Evolutionary conservation across 805 yeast genomes (phyloP), one percentile per base, ranked within the genome.

Genomic region (Grigorovia humatica): DNA sequence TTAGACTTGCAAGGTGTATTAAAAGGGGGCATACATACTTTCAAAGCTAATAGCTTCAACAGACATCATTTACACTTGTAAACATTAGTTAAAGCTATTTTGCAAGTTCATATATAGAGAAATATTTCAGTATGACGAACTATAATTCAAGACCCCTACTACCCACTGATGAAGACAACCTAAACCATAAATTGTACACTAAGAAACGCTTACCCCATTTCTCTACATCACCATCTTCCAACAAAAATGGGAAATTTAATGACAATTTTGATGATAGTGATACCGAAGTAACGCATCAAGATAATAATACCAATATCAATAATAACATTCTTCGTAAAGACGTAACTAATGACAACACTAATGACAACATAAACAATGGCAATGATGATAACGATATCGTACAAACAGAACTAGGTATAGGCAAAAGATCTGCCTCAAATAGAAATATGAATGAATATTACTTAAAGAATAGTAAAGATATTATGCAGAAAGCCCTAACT

Each of bases 401-500:
- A 23, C 6, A 23, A 23, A 23, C 27, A 23, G 27, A 19, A 2
- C 32, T 46, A 17, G 20, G 29, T 20, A 38, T 46, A 11, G 23
- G 20, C 19, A 38, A 46, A 32, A 56, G 67, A 50, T 57, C 61
- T 42, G 45, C 56, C n/a, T 63, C 67, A 1, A 63, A 59, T 48
- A 52, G 55, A 51, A 59, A 60, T 49, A 51, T 63, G 45, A 50
- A 51, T 17, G 58, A 55, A n/a, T 19, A 59, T 19, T 30, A 49
- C 9, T 9, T 52, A 12, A 18, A 40, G 13, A 51, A 50, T 41
- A 47, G 52, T 12, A 52, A 45, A 15, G 48, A 60, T 19, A 52
- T 61, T 9, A 45, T 40, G 23, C 54, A 59, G 44, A 64, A 60
- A 45, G 70, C 70, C 2, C 48, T 66, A 30, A 66, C 70, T 1